phyloP scores from a whole-genome alignment of 129 eudicot genomes.

The carrot (Daucus carota) region DH1_v3.0 NC_030381.2:17318501-17319000 shows the following conservation, averaged over 20 bases:
- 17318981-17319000: neutral
- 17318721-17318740: neutral
- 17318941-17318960: neutral
- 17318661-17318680: slow-evolving; percentile 39
- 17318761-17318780: slow-evolving; percentile 78
- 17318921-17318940: neutral
- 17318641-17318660: slow-evolving; percentile 86
- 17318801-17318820: slow-evolving; percentile 73
- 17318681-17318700: neutral
- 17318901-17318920: neutral
- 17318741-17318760: slow-evolving; percentile 46
- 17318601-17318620: slow-evolving; percentile 88
- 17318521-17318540: neutral
- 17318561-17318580: slow-evolving; percentile 31
- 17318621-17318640: slow-evolving; percentile 89
- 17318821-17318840: slow-evolving; percentile 74
- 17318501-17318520: neutral
- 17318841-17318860: neutral
- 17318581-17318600: slow-evolving; percentile 70
- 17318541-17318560: neutral
- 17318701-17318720: neutral
- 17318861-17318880: neutral
- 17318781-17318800: slow-evolving; percentile 85
- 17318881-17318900: neutral
- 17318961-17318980: neutral